Evolutionary conservation across 2,329 filamentous ascomycete species (phyloP).

Genomic region (Chaetothyriales sp.): DNA sequence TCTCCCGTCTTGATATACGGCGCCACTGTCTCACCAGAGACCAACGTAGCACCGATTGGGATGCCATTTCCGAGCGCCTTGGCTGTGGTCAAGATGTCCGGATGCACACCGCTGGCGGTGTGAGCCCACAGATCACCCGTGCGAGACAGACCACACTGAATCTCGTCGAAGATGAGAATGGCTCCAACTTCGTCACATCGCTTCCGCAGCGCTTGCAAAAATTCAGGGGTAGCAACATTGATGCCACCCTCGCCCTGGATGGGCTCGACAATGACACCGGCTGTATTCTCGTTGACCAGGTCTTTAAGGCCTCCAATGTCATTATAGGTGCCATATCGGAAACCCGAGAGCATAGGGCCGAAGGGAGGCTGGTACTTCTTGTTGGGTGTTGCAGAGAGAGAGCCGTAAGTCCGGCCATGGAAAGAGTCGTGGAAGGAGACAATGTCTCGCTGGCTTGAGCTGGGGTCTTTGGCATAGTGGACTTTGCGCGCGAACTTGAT

Average conservation of each 20-base stretch:
- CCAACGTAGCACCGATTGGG: constrained; percentile 73
- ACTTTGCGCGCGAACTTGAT: constrained; percentile 94
- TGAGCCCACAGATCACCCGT: constrained; percentile 91
- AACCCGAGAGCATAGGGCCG: constrained; percentile 87
- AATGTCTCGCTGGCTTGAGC: constrained; percentile 63
- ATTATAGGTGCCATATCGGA: constrained; percentile 75
- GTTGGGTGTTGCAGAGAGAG: constrained; percentile 89
- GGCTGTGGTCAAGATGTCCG: constrained; percentile 83
- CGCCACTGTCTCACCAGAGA: constrained; percentile 50
- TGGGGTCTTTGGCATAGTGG: constrained; percentile 60
- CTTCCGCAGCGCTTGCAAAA: constrained; percentile 67
- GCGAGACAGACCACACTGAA: constrained; percentile 81
- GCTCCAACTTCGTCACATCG: constrained; percentile 79
- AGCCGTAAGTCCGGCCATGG: constrained; percentile 93
- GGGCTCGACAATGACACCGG: constrained; percentile 89
- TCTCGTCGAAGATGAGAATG: constrained; percentile 88
- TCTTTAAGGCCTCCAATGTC: constrained; percentile 57
- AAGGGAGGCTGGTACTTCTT: constrained; percentile 96
- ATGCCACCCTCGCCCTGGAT: constrained; percentile 96
- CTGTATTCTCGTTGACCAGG: constrained; percentile 72
- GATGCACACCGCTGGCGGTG: constrained; percentile 50
- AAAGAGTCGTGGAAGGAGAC: constrained; percentile 88
- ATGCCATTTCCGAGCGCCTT: constrained; percentile 96
- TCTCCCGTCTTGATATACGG: constrained; percentile 61
- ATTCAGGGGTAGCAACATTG: constrained; percentile 67